Evolutionary conservation across 305 asterid genomes (phyloP).

Genomic region (Solanum aculeatissimum): DNA sequence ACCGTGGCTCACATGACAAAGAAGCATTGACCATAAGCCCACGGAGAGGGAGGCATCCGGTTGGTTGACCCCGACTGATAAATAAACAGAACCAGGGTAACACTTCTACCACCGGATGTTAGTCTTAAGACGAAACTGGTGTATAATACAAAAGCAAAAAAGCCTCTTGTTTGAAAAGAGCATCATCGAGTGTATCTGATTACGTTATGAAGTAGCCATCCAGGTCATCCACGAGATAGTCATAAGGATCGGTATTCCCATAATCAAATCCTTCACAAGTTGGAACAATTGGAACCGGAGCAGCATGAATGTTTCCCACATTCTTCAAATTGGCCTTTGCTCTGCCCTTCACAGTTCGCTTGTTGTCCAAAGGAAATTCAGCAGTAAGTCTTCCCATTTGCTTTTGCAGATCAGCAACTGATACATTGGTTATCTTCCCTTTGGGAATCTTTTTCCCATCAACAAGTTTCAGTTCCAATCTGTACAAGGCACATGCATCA

Average conservation of each 20-base stretch:
- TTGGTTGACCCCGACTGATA: neutral
- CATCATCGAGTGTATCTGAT: neutral
- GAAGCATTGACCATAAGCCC: slow-evolving; percentile 33
- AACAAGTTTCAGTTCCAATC: slow-evolving; percentile 83
- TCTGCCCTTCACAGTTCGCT: slow-evolving; percentile 52
- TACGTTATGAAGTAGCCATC: slow-evolving; percentile 44
- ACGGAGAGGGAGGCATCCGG: neutral
- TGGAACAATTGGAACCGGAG: slow-evolving; percentile 19
- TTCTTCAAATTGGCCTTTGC: slow-evolving; percentile 43
- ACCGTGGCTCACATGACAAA: slow-evolving; percentile 20
- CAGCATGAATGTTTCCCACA: slow-evolving; percentile 17
- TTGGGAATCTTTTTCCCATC: slow-evolving; percentile 77
- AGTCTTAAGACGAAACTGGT: slow-evolving; percentile 3
- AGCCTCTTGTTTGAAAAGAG: slow-evolving; percentile 18
- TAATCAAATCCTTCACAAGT: slow-evolving; percentile 39
- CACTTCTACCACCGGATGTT: slow-evolving; percentile 14
- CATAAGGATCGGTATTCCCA: slow-evolving; percentile 23
- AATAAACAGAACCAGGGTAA: slow-evolving; percentile 1
- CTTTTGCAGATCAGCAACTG: slow-evolving; percentile 87
- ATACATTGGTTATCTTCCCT: slow-evolving; percentile 54
- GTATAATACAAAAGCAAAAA: slow-evolving; percentile 10
- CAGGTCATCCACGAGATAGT: slow-evolving; percentile 50
- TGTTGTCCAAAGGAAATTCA: slow-evolving; percentile 61
- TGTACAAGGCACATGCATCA: slow-evolving; percentile 68
- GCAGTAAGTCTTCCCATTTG: slow-evolving; percentile 82